Conservation (phyloP, 169 alveolate genomes). For the Plasmodium relictum region DNA sequence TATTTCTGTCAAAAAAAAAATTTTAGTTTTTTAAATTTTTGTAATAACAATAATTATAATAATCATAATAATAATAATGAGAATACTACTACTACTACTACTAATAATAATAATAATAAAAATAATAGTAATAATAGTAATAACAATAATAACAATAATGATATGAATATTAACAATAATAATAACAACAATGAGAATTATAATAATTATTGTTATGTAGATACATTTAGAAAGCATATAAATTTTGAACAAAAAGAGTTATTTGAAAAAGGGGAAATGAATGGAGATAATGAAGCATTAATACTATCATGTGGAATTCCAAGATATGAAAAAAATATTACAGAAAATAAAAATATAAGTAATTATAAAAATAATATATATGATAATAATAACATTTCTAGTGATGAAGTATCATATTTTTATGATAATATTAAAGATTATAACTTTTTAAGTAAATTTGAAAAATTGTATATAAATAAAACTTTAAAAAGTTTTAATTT, state of each 20-base stretch:
- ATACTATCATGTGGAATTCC: not conserved
- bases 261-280: not conserved
- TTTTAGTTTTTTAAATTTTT: not conserved
- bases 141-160: not conserved
- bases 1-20: slow-evolving; percentile 2
- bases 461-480: slow-evolving; percentile 30
- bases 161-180: not conserved
- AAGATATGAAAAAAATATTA: not conserved
- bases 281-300: not conserved
- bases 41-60: not conserved
- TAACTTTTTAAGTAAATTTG: slow-evolving; percentile 5
- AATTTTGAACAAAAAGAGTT: not conserved
- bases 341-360: not conserved
- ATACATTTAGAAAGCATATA: not conserved
- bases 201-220: not conserved
- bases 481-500: slow-evolving; percentile 35
- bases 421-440: not conserved
- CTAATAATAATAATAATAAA: too few relatives aligned
- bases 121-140: not conserved
- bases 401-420: not conserved
- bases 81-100: not conserved
- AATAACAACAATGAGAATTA: not conserved
- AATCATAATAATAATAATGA: not conserved
- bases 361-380: not conserved
- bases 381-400: not conserved